phyloP scores from a whole-genome alignment of 495 filamentous ascomycete species.

The Neurospora pannonica region DNA sequence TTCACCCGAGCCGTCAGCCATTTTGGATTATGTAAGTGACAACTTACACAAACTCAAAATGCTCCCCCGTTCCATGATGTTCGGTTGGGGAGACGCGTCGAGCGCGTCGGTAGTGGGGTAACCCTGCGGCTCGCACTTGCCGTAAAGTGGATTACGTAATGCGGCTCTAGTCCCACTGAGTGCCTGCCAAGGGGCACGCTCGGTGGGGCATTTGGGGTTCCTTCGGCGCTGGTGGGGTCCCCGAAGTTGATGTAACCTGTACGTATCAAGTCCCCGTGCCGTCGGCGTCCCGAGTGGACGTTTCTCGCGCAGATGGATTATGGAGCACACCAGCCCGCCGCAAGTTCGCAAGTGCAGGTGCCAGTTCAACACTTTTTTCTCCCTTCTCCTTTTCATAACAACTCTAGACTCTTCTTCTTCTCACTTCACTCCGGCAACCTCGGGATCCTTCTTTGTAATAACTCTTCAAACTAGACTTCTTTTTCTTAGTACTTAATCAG shows the following conservation, averaged over 20 bases:
- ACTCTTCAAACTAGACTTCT: not conserved
- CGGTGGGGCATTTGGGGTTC: not conserved
- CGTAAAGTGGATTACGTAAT: not conserved
- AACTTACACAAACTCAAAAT: not conserved
- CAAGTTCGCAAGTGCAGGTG: not conserved
- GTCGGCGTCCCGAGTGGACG: not conserved
- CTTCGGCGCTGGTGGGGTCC: not conserved
- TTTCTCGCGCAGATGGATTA: not conserved
- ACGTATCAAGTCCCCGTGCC: not conserved
- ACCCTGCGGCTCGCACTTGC: not conserved
- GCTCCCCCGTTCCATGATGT: not conserved
- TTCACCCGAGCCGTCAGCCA: conserved; percentile 24
- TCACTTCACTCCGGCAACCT: not conserved
- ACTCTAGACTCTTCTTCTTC: not conserved
- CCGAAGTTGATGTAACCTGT: not conserved
- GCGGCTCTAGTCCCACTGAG: not conserved
- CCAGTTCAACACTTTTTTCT: not conserved
- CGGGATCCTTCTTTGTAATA: not conserved
- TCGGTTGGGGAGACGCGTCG: conserved; percentile 3
- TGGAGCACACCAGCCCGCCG: not conserved
- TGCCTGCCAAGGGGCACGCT: not conserved
- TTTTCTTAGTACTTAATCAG: not conserved
- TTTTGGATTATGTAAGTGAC: conserved; percentile 1
- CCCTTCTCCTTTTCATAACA: not conserved
- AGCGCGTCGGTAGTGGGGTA: conserved; percentile 5